Conservation (phyloP, 2,329 filamentous ascomycete species). For the Pyrenochaeta sp. region DNA sequence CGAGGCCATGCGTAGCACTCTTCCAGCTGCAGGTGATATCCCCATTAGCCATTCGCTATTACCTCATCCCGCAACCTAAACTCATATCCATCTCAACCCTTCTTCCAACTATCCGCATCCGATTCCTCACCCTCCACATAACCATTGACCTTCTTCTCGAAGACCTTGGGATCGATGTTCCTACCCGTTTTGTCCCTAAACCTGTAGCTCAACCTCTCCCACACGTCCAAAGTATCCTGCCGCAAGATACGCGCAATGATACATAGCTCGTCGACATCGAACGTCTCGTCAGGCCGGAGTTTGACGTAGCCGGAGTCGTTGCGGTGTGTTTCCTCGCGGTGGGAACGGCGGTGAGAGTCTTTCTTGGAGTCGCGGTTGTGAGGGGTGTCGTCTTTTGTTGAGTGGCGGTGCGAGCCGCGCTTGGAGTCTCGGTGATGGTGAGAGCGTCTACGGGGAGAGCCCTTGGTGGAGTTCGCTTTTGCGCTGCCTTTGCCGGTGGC, state of each 20-base stretch:
- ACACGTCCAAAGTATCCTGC: slow-evolving; percentile 53
- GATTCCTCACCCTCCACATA: slow-evolving; percentile 12
- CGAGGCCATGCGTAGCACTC: too few relatives aligned
- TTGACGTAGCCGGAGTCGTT: slow-evolving; percentile 22
- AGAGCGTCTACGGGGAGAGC: too few relatives aligned
- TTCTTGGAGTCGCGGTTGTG: background rate
- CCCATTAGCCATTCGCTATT: too few relatives aligned
- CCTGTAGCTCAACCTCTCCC: slow-evolving; percentile 55
- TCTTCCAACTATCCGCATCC: background rate
- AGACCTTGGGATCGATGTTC: slow-evolving; percentile 52
- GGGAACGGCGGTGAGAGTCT: background rate
- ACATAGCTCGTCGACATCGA: slow-evolving; percentile 45
- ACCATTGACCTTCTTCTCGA: slow-evolving; percentile 52
- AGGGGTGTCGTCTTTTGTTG: slow-evolving; percentile 1
- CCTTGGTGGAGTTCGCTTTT: too few relatives aligned
- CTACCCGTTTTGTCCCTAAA: slow-evolving; percentile 61
- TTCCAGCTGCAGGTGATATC: too few relatives aligned
- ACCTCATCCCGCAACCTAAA: background rate
- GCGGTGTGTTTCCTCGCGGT: background rate
- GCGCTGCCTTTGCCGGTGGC: too few relatives aligned
- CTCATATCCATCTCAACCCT: background rate
- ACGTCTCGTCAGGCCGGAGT: slow-evolving; percentile 35
- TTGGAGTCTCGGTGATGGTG: too few relatives aligned
- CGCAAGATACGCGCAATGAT: slow-evolving; percentile 54
- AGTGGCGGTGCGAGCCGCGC: too few relatives aligned